Evolutionary conservation across 768 basidiomycete genomes (phyloP).

Genomic region (Dendrothele bispora): DNA sequence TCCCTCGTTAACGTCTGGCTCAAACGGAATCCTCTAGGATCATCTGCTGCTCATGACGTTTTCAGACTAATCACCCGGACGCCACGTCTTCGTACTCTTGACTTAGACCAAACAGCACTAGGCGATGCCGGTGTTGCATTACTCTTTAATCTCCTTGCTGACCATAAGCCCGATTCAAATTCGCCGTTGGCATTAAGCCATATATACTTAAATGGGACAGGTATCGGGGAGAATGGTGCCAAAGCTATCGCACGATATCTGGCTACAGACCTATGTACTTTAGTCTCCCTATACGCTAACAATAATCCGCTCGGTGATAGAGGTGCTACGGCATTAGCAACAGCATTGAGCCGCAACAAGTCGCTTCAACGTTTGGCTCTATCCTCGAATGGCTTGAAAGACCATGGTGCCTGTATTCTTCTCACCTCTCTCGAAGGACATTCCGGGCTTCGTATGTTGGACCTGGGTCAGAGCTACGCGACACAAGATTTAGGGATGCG

Average conservation of each 20-base stretch:
- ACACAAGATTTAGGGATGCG: constrained; percentile 10
- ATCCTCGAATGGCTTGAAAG: constrained; percentile 10
- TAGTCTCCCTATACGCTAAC: constrained; percentile 11
- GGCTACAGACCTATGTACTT: constrained; percentile 8
- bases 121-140: constrained; percentile 11
- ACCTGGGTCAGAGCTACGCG: constrained; percentile 6
- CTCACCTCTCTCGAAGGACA: constrained; percentile 10
- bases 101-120: constrained; percentile 15
- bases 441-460: constrained; percentile 9
- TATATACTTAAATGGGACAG: constrained; percentile 14
- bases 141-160: constrained; percentile 10
- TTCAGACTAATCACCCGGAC: constrained; percentile 13
- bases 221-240: constrained; percentile 12
- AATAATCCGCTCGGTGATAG: constrained; percentile 16
- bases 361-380: constrained; percentile 12
- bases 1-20: constrained; percentile 14
- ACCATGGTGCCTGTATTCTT: constrained; percentile 4
- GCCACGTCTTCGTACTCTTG: constrained; percentile 13
- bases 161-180: neutral
- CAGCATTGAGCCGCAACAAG: constrained; percentile 8
- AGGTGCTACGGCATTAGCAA: constrained; percentile 8
- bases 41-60: constrained; percentile 8
- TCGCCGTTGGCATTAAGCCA: constrained; percentile 7
- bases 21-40: constrained; percentile 16
- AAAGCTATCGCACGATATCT: constrained; percentile 10